phyloP scores from a whole-genome alignment of 2,329 filamentous ascomycete genomes.

The Ascochyta clinopodiicola region DNA sequence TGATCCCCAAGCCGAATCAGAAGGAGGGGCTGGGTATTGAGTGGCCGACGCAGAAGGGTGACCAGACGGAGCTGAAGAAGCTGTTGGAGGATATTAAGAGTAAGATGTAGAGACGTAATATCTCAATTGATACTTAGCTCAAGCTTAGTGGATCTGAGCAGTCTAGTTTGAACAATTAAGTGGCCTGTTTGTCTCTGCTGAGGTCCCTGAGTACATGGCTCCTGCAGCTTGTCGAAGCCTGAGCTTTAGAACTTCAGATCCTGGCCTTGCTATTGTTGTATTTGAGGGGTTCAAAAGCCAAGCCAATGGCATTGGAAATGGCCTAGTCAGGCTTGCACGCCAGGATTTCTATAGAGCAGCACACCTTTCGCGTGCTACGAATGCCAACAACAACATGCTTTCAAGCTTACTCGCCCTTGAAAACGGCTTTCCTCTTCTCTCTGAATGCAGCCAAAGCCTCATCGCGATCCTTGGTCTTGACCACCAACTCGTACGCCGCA shows the following conservation, averaged over 20 bases:
- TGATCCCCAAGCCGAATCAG: constrained; percentile 94
- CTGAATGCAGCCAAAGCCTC: constrained; percentile 88
- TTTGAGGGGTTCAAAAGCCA: too few relatives aligned
- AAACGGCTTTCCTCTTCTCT: constrained; percentile 75
- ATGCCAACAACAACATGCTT: not conserved
- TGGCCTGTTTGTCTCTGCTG: too few relatives aligned
- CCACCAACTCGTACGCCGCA: constrained; percentile 81
- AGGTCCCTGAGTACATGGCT: too few relatives aligned
- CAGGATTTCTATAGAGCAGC: constrained; percentile 5
- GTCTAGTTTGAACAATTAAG: too few relatives aligned
- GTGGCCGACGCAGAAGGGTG: constrained; percentile 77
- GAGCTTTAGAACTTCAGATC: too few relatives aligned
- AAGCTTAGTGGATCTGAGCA: too few relatives aligned
- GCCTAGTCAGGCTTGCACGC: not conserved
- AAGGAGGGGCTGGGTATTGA: constrained; percentile 77
- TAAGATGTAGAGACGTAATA: constrained; percentile 69
- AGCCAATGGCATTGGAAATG: too few relatives aligned
- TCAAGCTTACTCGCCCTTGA: constrained; percentile 57
- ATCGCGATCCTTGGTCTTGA: constrained; percentile 82
- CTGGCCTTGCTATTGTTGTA: too few relatives aligned
- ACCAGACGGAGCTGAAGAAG: constrained; percentile 84
- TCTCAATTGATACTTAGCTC: not conserved
- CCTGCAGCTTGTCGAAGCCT: too few relatives aligned
- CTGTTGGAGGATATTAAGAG: constrained; percentile 83
- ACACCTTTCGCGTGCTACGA: not conserved